A percentile compares a stretch with the other conserved stretches of the same genome.
Evolutionary conservation across 495 filamentous ascomycete genomes (phyloP).

Genomic region (Penicillium simplicissimum): DNA sequence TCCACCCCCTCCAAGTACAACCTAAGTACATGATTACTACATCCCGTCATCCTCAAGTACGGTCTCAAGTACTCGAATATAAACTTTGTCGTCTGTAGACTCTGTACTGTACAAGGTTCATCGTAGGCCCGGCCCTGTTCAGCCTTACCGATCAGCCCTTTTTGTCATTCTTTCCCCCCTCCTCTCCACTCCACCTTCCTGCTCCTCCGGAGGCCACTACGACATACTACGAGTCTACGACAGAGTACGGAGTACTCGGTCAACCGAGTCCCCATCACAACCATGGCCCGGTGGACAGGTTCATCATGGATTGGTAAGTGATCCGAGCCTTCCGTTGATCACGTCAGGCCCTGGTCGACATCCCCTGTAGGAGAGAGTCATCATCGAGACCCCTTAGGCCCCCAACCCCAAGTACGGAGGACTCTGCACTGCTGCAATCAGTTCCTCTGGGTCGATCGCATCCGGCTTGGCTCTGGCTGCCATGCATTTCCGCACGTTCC

Average conservation of each 20-base stretch:
- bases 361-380: slow-evolving; percentile 3
- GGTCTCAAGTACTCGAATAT: neutral
- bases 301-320: slow-evolving; percentile 26
- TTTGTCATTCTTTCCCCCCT: neutral
- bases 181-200: neutral
- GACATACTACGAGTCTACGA: too few species aligned
- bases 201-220: neutral
- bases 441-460: slow-evolving; percentile 16
- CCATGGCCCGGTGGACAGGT: slow-evolving; percentile 7
- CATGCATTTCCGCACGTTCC: slow-evolving; percentile 32
- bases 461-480: slow-evolving; percentile 19
- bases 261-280: neutral
- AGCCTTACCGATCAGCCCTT: slow-evolving; percentile 4
- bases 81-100: neutral
- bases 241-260: too few species aligned
- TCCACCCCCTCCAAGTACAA: too few species aligned
- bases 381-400: neutral
- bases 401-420: too few species aligned
- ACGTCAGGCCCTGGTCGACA: neutral
- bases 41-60: neutral
- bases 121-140: neutral
- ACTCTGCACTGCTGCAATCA: too few species aligned
- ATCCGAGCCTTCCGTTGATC: slow-evolving; percentile 23
- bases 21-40: neutral
- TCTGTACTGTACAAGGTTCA: neutral